Conservation (phyloP, 2,329 filamentous ascomycete genomes). For the Fusarium sp. region DNA sequence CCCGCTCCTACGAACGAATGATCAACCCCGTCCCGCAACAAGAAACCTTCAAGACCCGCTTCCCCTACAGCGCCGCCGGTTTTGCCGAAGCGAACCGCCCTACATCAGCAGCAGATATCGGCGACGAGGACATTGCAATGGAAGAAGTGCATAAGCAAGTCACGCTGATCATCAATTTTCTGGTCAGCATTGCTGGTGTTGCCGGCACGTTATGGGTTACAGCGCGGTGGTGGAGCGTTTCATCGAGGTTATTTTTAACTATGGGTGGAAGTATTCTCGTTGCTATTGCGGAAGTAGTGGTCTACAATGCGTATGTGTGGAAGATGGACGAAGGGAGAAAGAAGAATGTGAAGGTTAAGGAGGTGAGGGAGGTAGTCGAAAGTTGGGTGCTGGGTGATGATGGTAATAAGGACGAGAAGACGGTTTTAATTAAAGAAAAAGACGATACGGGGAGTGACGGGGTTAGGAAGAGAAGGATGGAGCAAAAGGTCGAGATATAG, state of each 20-base stretch:
- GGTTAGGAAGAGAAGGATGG: conserved; percentile 48
- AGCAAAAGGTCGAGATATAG: conserved; percentile 23
- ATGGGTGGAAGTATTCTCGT: conserved; percentile 78
- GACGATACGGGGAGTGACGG: conserved; percentile 31
- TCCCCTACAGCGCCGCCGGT: conserved; percentile 66
- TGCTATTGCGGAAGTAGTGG: conserved; percentile 80
- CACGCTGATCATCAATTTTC: conserved; percentile 88
- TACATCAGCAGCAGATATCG: conserved; percentile 60
- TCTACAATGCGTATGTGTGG: conserved; percentile 82
- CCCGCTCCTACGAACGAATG: conserved; percentile 85
- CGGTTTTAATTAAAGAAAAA: conserved; percentile 46
- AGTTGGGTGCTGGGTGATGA: conserved; percentile 75
- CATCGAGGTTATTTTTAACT: conserved; percentile 77
- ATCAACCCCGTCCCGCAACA: conserved; percentile 68
- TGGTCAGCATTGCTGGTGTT: conserved; percentile 86
- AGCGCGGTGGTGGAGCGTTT: conserved; percentile 80
- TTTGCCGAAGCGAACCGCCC: conserved; percentile 69
- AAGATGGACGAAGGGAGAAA: conserved; percentile 77
- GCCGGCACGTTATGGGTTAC: conserved; percentile 83
- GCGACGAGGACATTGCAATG: conserved; percentile 75
- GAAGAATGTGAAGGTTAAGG: conserved; percentile 70
- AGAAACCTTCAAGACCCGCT: conserved; percentile 72
- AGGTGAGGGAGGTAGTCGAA: conserved; percentile 77
- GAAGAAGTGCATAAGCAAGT: conserved; percentile 84
- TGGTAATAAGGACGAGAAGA: conserved; percentile 47